Percentiles rank a stretch among this genome's conserved stretches.
These are phyloP conservation scores for Tarenaya hassleriana DNA, from an alignment of 345 rosid genomes.

Conservation along the genomic window DNA sequence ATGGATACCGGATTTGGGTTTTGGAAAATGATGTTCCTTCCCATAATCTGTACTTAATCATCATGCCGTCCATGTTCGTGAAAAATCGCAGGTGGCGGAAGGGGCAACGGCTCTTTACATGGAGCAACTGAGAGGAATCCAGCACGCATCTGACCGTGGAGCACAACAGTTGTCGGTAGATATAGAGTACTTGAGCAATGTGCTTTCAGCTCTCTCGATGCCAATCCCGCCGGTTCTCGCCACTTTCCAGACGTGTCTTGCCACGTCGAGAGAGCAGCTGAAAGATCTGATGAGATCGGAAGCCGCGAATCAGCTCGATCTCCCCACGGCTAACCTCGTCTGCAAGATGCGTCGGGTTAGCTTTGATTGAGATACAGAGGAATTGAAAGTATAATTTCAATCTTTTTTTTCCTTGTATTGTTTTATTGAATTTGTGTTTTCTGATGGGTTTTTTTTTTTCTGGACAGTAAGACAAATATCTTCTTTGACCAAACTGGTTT, in stretches of 20 bases:
- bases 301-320: constrained; percentile 65
- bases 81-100: constrained; percentile 64
- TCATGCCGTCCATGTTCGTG: too few species aligned
- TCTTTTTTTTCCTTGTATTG: not conserved
- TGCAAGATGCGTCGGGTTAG: constrained; percentile 76
- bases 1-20: too few species aligned
- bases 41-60: too few species aligned
- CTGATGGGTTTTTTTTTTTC: too few species aligned
- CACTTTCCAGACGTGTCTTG: constrained; percentile 80
- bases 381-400: too few species aligned
- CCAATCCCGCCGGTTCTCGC: constrained; percentile 67
- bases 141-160: constrained; percentile 80
- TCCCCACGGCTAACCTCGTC: constrained; percentile 75
- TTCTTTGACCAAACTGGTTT: too few species aligned
- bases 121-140: constrained; percentile 93
- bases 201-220: constrained; percentile 89
- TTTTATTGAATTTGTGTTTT: too few species aligned
- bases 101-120: constrained; percentile 87
- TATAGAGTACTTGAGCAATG: constrained; percentile 91
- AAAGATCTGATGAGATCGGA: constrained; percentile 66
- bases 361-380: constrained; percentile 42
- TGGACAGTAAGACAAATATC: too few species aligned
- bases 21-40: too few species aligned
- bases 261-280: constrained; percentile 71
- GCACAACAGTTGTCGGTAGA: constrained; percentile 85